Base-by-base conservation (phyloP, 371 early-diverging fungal genomes). In the Entomophthora muscae region DNA sequence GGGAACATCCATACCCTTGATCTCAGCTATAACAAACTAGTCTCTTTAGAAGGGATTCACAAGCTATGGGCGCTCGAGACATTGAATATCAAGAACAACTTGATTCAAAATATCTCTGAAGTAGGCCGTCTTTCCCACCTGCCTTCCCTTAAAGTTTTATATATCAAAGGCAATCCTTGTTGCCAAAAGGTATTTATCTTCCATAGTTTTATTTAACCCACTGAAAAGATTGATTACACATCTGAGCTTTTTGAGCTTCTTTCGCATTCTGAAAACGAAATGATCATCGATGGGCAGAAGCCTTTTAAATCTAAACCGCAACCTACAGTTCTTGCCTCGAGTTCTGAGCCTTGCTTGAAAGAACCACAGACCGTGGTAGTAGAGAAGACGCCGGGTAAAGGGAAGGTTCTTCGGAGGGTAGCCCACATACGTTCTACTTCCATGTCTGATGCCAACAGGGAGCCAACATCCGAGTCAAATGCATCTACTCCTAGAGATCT, bases 1-100 rank as follows among this genome's bases (percentile, higher is more conserved):
- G 60, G 60, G 2, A 59, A 59, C 33, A 42, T 59, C 13, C 29
- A 33, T 7, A 13, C 23, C 1, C 32, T 59, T 3, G 33, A 33
- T 26, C 60, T 59, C 21, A 10, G 27, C 2, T 17, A 12, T 26
- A 59, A 59, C 28, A 5, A 33, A 32, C 21, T 59, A n/a, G 17
- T 7, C 13, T 24, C 21, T 1, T 21, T 59, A 7, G 29, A 26
- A 1, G 60, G 60, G 2, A 24, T 59, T 2, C 27, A 59, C 21
- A 31, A 42, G 32, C 32, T 59, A 2, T 59, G 60, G 60, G 60
- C 27, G n/a, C 33, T 59, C n/a, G 32, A 59, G 32, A 1, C 29
- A 23, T 42, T 59, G 23, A 21, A 59, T 26, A 1, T 59, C 17
- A 31, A 30, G 12, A 23, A 32, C 23, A 59, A 59, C 28, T 17